Evolutionary conservation across 2,329 filamentous ascomycete species (phyloP), one percentile per base, ranked within the genome.

Genomic region (Cladobotryum mycophilum): DNA sequence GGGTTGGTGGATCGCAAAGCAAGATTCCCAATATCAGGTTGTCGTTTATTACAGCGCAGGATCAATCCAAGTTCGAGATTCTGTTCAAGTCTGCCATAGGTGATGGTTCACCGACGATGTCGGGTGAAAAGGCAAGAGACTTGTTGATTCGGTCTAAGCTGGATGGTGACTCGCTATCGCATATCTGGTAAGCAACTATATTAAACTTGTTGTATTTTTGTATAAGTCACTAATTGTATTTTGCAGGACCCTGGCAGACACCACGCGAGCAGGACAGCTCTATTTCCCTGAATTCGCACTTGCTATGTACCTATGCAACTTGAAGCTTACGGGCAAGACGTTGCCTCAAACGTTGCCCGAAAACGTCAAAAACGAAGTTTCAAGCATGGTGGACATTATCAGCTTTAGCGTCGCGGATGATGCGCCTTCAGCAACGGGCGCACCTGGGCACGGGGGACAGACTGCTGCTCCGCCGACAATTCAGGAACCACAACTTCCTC

Each of bases 351-450:
- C 65, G 5, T 76, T 99, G 9, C 93, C 93, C 0, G 90, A 96
- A 33, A 86, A 82, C 53, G 85, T 99, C 57, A 87, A 84, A 73
- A 99, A 99, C 62, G 93, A 99, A 68, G 93, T 99, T 15, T 97
- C 92, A 3, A 96, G 93, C 70, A 97, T 99, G 91, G 93, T 99
- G 38, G 93, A 99, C 65, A 99, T 99, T 51, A 99, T 99, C 64
- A 96, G 90, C 53, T 99, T 99, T 66, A 89, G 86, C 59, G 81
- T 96, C 20, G 83, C 82, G 1, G 93, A 99, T 57, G 86, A 92
- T 25, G 74, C 71, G 5, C 64, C 65, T 38, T 70, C 78, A 17
- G 68, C 75, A 48, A 81, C 75, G 53, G 91, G 88, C 67, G 81
- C 81, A 14, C 85, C 88, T 1, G 85, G 82, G 60, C 89, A 92